phyloP scores from a whole-genome alignment of 495 filamentous ascomycete genomes.

The Durotheca rogersii region DNA sequence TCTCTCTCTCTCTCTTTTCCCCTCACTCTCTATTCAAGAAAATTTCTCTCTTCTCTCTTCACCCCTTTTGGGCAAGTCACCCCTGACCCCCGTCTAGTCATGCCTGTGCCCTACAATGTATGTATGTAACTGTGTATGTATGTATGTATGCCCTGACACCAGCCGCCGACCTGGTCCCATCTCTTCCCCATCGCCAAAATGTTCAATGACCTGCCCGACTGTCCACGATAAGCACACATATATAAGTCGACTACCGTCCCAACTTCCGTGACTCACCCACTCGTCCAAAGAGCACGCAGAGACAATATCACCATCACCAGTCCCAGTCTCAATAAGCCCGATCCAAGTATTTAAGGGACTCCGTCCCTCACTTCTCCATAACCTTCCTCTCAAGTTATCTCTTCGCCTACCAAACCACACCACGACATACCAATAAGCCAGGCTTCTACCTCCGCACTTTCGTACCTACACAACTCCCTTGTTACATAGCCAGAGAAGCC shows the following conservation, averaged over 20 bases:
- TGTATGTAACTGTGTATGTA: too few relatives aligned
- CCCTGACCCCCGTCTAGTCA: slow-evolving; percentile 17
- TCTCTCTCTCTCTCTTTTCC: slow-evolving; percentile 6
- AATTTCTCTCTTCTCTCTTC: slow-evolving; percentile 7
- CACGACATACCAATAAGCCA: too few relatives aligned
- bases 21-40: slow-evolving; percentile 5
- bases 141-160: neutral
- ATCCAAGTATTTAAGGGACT: slow-evolving; percentile 22
- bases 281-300: neutral
- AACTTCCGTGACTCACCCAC: slow-evolving; percentile 18
- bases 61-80: slow-evolving; percentile 17
- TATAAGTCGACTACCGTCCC: slow-evolving; percentile 28
- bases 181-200: slow-evolving; percentile 25
- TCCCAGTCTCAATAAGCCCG: slow-evolving; percentile 20
- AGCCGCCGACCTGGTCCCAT: slow-evolving; percentile 17
- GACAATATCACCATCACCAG: slow-evolving; percentile 19
- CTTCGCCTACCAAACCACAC: too few relatives aligned
- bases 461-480: neutral
- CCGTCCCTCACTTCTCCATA: slow-evolving; percentile 21
- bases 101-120: slow-evolving; percentile 8
- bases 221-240: slow-evolving; percentile 27
- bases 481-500: slow-evolving; percentile 1
- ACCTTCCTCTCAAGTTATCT: slow-evolving; percentile 8
- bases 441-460: slow-evolving; percentile 1
- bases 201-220: slow-evolving; percentile 17